Evolutionary conservation across 2,329 filamentous ascomycete species (phyloP).

Genomic region (Ophiostoma himal-ulmi): DNA sequence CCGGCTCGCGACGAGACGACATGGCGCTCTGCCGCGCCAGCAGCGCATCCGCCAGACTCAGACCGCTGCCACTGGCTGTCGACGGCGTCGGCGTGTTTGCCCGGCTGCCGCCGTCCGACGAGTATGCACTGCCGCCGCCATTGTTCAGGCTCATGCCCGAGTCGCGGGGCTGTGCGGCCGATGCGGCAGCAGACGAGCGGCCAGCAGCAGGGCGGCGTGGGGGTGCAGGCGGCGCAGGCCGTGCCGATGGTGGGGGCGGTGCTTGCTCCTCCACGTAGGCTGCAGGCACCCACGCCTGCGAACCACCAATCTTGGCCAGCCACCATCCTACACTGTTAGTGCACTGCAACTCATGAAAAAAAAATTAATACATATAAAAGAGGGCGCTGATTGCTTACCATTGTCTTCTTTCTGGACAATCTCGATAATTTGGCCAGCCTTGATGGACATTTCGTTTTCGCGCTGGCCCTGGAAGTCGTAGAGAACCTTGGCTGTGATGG

Average conservation of each 20-base stretch:
- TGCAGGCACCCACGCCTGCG: conserved; percentile 90
- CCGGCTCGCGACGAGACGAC: conserved; percentile 64
- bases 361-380: no score
- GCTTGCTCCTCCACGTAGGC: conserved; percentile 86
- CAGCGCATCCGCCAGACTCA: conserved; percentile 74
- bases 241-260: conserved; percentile 53
- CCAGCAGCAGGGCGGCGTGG: conserved; percentile 65
- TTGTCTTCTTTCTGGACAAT: conserved; percentile 94
- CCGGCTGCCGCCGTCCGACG: conserved; percentile 50
- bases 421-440: conserved; percentile 73
- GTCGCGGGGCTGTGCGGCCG: conserved; percentile 63
- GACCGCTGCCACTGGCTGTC: conserved; percentile 53
- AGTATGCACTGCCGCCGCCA: conserved; percentile 35
- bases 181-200: conserved; percentile 53
- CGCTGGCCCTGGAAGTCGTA: conserved; percentile 87
- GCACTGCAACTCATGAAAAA: no score
- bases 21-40: conserved; percentile 70
- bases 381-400: conserved; percentile 46
- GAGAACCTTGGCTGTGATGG: conserved; percentile 79
- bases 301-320: conserved; percentile 67
- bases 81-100: conserved; percentile 67
- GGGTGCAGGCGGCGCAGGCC: conserved; percentile 62
- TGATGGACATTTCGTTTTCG: conserved; percentile 77
- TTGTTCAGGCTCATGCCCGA: conserved; percentile 58
- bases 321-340: conserved; percentile 72